Evolutionary conservation across 805 yeast genomes (phyloP).

Genomic region (Aciculoconidium aculeatum): DNA sequence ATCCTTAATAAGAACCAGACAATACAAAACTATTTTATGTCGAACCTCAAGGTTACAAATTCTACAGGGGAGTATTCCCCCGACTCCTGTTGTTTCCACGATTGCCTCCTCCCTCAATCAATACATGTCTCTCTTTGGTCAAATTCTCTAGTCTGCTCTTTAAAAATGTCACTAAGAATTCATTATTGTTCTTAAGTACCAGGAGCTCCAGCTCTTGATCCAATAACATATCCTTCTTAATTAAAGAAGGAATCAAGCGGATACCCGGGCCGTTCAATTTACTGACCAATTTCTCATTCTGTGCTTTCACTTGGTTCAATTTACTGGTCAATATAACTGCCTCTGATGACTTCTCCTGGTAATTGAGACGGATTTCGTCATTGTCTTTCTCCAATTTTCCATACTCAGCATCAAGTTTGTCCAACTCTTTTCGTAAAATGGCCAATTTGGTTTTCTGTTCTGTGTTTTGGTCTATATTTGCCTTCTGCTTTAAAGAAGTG

Average conservation of each 20-base stretch:
- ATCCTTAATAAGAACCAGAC: no score
- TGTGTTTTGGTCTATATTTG: constrained; percentile 3
- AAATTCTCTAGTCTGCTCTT: constrained; percentile 29
- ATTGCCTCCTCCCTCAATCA: constrained; percentile 29
- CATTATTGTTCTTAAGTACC: constrained; percentile 22
- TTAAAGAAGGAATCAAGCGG: constrained; percentile 27
- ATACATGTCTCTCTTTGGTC: constrained; percentile 26
- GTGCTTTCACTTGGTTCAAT: constrained; percentile 15
- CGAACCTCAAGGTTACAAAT: no score
- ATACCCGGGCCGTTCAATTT: constrained; percentile 32
- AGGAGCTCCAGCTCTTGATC: constrained; percentile 22
- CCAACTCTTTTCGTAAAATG: constrained; percentile 22
- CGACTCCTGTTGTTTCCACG: no score
- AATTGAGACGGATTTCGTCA: constrained; percentile 22
- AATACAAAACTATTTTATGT: no score
- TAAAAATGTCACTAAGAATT: constrained; percentile 22
- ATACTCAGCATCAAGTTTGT: constrained; percentile 19
- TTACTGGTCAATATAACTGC: constrained; percentile 25
- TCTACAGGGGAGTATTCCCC: no score
- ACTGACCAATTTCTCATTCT: constrained; percentile 12
- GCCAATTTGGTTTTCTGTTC: constrained; percentile 18
- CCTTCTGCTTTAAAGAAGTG: constrained; percentile 3
- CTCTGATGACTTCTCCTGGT: constrained; percentile 28
- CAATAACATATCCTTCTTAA: constrained; percentile 27
- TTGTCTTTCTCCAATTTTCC: constrained; percentile 21